Percentiles rank a stretch among this genome's conserved stretches.
These are phyloP conservation scores for Pseudogymnoascus sp. DNA, from an alignment of 2,329 filamentous ascomycete species.

Conservation along the genomic window DNA sequence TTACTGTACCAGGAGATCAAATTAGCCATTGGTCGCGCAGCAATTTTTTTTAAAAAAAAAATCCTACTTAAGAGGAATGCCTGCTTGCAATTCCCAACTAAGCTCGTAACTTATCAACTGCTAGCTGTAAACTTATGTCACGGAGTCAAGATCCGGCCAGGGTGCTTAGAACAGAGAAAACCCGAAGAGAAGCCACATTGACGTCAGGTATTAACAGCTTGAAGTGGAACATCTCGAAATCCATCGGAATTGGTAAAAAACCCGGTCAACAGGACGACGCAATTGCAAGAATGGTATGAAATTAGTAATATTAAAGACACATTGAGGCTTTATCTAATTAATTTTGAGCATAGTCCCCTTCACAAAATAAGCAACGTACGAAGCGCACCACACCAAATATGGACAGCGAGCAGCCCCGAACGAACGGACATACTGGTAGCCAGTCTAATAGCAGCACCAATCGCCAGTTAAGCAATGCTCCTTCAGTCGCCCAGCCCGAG, in stretches of 20 bases:
- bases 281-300: neutral
- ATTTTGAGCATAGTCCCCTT: neutral
- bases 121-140: neutral
- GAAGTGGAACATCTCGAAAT: neutral
- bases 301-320: neutral
- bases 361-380: neutral
- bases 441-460: neutral
- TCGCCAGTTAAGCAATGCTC: neutral
- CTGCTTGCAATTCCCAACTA: neutral
- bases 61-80: neutral
- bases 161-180: neutral
- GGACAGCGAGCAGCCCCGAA: neutral
- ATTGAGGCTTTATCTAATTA: too few species aligned
- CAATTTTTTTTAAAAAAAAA: neutral
- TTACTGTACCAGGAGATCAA: neutral
- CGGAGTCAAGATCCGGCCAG: neutral
- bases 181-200: neutral
- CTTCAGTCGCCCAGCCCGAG: neutral
- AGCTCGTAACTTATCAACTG: neutral
- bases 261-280: neutral
- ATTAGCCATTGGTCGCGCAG: neutral
- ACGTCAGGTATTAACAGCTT: neutral
- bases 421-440: neutral
- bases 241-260: neutral
- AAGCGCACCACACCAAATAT: neutral